These are phyloP conservation scores for Dictyostelium firmibasis DNA, from an alignment of 78 protist genomes.

Conservation along the genomic window DNA sequence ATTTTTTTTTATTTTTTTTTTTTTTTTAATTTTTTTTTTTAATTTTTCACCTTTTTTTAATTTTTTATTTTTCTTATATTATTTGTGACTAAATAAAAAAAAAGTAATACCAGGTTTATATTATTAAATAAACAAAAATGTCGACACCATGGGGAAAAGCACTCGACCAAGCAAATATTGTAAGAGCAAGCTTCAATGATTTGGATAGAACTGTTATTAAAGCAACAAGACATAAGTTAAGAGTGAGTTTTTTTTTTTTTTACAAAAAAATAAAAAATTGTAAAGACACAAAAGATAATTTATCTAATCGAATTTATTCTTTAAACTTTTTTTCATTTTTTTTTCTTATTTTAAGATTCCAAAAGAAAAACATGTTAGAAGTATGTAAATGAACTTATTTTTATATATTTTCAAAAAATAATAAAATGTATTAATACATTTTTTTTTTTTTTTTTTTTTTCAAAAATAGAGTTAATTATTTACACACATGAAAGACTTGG, in stretches of 20 bases:
- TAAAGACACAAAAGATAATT: no score
- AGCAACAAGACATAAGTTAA: conserved; percentile 79
- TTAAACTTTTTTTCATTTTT: no score
- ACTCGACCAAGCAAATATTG: conserved; percentile 66
- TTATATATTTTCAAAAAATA: not conserved
- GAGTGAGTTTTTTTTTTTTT: conserved; percentile 2
- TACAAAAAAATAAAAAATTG: no score
- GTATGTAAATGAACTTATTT: not conserved
- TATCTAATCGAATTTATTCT: no score
- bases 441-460: not conserved
- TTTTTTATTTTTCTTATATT: not conserved
- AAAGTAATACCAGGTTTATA: not conserved
- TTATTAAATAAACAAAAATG: conserved; percentile 6
- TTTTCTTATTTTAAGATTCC: conserved; percentile 8
- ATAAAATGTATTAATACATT: not conserved
- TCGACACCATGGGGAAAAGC: conserved; percentile 78
- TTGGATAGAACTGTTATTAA: conserved; percentile 56
- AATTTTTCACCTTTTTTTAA: not conserved
- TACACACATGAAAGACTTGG: conserved; percentile 72
- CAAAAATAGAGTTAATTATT: conserved; percentile 31
- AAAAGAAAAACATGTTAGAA: conserved; percentile 83
- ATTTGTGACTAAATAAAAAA: not conserved
- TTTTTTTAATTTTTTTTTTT: not conserved
- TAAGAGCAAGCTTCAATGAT: conserved; percentile 69
- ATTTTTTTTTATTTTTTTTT: not conserved